Percentiles rank a stretch among this genome's conserved stretches.
These are phyloP conservation scores for Phytophthora agathidicida DNA, from an alignment of 352 stramenopile genomes.

Conservation along the genomic window DNA sequence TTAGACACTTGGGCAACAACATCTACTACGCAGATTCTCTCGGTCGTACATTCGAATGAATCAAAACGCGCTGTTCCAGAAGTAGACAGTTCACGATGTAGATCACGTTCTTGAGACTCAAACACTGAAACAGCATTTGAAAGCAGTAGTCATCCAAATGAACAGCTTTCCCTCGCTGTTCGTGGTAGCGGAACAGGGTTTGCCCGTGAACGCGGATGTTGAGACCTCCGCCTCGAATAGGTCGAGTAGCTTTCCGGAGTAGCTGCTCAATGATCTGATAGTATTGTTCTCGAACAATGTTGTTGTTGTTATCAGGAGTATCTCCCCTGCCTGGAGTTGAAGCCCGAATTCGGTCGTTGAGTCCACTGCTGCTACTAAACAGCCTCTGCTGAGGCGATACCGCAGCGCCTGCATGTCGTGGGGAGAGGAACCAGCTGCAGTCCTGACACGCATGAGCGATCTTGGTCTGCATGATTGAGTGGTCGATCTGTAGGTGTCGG, in stretches of 20 bases:
- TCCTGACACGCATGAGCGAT: conserved; percentile 51
- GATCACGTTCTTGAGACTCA: conserved; percentile 82
- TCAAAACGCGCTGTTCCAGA: conserved; percentile 81
- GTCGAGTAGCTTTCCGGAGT: conserved; percentile 32
- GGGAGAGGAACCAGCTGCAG: conserved; percentile 66
- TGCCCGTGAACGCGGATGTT: conserved; percentile 43
- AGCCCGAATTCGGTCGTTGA: conserved; percentile 6
- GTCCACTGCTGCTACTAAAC: conserved; percentile 1
- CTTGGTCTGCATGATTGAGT: conserved; percentile 44
- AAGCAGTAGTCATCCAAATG: conserved; percentile 84
- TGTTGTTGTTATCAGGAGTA: not conserved
- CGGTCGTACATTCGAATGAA: conserved; percentile 75
- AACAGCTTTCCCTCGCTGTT: conserved; percentile 61
- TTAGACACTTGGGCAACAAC: not conserved
- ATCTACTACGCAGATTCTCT: too few species aligned
- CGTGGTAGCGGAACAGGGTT: conserved; percentile 64
- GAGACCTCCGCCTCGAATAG: conserved; percentile 37
- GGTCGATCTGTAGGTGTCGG: conserved; percentile 36
- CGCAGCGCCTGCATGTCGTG: conserved; percentile 23
- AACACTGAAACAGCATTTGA: conserved; percentile 80
- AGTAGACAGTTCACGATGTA: conserved; percentile 85
- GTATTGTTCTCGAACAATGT: conserved; percentile 9
- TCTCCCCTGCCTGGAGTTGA: conserved; percentile 20
- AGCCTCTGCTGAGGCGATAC: not conserved
- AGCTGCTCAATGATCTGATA: conserved; percentile 40